Evolutionary conservation across 768 basidiomycete species (phyloP).

Genomic region (Macrocybe gigantea): DNA sequence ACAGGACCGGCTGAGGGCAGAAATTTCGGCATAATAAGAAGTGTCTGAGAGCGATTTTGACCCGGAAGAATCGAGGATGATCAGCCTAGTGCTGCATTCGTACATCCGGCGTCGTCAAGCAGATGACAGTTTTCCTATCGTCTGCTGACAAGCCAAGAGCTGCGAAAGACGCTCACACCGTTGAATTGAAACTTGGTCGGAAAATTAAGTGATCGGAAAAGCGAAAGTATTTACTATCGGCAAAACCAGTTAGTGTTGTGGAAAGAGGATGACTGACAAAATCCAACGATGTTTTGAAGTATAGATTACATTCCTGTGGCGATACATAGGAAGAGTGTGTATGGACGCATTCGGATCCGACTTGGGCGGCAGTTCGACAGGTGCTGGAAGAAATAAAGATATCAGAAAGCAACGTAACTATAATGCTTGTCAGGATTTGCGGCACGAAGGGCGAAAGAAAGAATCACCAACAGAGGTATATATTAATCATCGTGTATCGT

Average conservation of each 20-base stretch:
- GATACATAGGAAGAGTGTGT: no score
- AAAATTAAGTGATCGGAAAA: not conserved
- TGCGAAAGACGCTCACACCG: not conserved
- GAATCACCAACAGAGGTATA: not conserved
- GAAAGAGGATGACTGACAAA: not conserved
- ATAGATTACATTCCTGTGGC: no score
- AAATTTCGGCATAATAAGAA: no score
- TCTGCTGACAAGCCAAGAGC: not conserved
- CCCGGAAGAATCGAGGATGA: no score
- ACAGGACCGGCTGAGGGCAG: no score
- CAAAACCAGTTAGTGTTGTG: not conserved
- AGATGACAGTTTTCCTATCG: no score
- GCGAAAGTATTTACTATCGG: not conserved
- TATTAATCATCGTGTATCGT: conserved; percentile 6
- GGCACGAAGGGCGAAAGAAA: not conserved
- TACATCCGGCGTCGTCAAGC: no score
- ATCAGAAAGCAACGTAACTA: not conserved
- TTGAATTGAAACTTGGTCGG: not conserved
- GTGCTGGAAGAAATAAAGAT: not conserved
- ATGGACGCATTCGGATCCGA: no score
- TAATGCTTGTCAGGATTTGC: not conserved
- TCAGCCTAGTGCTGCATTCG: no score
- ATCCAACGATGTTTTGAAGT: not conserved
- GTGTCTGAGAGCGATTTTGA: no score
- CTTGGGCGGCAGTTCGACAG: no score